Percentiles rank a stretch among this genome's conserved stretches.
Conservation (phyloP, 164 flowering plant species). For the Malania oleifera region DNA sequence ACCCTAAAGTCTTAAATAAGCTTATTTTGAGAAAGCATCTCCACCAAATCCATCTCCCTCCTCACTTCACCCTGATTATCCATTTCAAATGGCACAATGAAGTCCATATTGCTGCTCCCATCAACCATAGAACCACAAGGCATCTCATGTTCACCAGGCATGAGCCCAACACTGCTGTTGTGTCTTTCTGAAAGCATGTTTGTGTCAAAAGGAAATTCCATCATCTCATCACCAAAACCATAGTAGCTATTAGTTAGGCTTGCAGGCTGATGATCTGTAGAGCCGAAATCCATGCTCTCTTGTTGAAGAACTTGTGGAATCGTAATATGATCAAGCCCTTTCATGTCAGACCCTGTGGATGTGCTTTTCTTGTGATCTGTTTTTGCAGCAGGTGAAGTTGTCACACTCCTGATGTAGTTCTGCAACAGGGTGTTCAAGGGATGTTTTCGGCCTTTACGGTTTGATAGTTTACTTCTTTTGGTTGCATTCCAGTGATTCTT, state of each 20-base stretch:
- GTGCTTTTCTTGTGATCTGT: too few relatives aligned
- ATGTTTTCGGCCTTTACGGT: constrained; percentile 13
- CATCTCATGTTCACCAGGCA: constrained; percentile 4
- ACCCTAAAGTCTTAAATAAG: background rate
- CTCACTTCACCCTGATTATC: constrained; percentile 14
- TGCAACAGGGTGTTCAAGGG: constrained; percentile 26
- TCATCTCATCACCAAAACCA: too few relatives aligned
- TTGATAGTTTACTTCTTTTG: constrained; percentile 47
- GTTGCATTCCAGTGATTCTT: constrained; percentile 88
- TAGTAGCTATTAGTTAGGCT: too few relatives aligned
- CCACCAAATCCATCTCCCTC: constrained; percentile 43
- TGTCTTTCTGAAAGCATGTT: too few relatives aligned
- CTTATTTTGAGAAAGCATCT: constrained; percentile 26
- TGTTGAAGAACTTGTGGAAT: too few relatives aligned
- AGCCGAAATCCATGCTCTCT: too few relatives aligned
- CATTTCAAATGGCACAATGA: constrained; percentile 13
- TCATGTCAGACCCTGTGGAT: too few relatives aligned
- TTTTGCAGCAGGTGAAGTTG: constrained; percentile 3
- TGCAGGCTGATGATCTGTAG: too few relatives aligned
- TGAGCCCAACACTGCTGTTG: constrained; percentile 2
- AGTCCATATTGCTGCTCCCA: constrained; percentile 6
- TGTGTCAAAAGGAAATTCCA: too few relatives aligned
- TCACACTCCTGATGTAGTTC: constrained; percentile 35
- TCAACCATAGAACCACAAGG: background rate
- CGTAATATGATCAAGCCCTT: too few relatives aligned